Conservation (phyloP, 768 basidiomycete genomes). For the Sarcodon sp. region DNA sequence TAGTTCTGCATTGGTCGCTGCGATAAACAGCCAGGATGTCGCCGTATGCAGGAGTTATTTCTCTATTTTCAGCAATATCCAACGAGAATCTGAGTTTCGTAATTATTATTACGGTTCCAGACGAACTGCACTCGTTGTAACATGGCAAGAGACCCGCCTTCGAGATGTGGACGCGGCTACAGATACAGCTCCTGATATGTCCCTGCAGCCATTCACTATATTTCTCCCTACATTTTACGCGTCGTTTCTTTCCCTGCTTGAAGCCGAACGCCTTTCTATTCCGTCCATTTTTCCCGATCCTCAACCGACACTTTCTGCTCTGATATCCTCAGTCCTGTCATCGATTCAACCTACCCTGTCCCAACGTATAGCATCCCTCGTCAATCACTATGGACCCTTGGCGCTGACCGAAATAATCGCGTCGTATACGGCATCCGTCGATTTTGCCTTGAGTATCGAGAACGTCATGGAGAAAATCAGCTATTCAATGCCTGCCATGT, state of each 20-base stretch:
- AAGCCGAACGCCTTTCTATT: constrained; percentile 60
- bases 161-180: constrained; percentile 32
- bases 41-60: constrained; percentile 68
- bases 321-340: constrained; percentile 74
- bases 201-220: constrained; percentile 33
- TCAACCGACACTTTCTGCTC: constrained; percentile 56
- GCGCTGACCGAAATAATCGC: constrained; percentile 62
- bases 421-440: constrained; percentile 64
- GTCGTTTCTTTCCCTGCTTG: constrained; percentile 51
- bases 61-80: constrained; percentile 81
- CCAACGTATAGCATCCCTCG: constrained; percentile 62
- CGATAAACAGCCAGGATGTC: constrained; percentile 71
- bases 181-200: constrained; percentile 6
- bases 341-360: constrained; percentile 71
- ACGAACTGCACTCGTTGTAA: constrained; percentile 43
- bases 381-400: constrained; percentile 47
- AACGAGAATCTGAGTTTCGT: constrained; percentile 84
- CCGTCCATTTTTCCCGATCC: constrained; percentile 86
- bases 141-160: constrained; percentile 56
- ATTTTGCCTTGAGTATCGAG: constrained; percentile 63
- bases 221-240: constrained; percentile 72
- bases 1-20: constrained; percentile 81
- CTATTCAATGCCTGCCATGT: constrained; percentile 25
- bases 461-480: constrained; percentile 63
- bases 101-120: constrained; percentile 90